Evolutionary conservation across 495 filamentous ascomycete species (phyloP), one percentile per base, ranked within the genome.

Genomic region (Friedmanniomyces simplex): DNA sequence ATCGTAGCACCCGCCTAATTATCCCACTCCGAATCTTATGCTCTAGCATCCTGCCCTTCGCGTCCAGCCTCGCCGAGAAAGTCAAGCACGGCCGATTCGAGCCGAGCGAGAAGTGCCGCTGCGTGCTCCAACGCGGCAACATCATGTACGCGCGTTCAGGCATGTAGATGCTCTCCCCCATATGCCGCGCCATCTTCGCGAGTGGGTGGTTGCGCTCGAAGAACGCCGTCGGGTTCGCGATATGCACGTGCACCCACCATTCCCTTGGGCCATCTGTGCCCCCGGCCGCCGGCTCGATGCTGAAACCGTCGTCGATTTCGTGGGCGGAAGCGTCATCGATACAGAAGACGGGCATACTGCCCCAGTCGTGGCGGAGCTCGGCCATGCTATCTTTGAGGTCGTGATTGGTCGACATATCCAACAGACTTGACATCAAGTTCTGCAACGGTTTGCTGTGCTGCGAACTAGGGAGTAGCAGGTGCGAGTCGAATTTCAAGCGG

Each of bases 191-290:
- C 61, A 83, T 78, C 59, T 80, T 71, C 20, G 83, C 81, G 16
- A 87, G 67, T 12, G 71, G 65, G 47, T 81, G 73, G 18, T 82
- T 74, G 13, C 76, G 77, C 1, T 66, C 45, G 53, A 97, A 76
- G 61, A 85, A 86, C n/a, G 93, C 88, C 3, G 90, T 85, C 1
- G 91, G 94, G 65, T 97, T 93, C n/a, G 94, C 93, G 36, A 95
- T 76, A 66, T 98, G 93, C 12, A 94, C 69, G 65, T 87, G 89
- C 30, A 97, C 73, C 94, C 94, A 97, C 63, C 80, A 85, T 42
- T 72, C 64, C 8, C 62, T 36, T 2, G 16, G 11, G 14, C 26
- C 53, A 14, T 24, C 24, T 16, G 48, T 34, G 42, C 28, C 22
- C 1, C 16, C 18, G 22, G 43, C 50, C 14, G 42, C 48, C 11